Evolutionary conservation across 495 filamentous ascomycete species (phyloP), one percentile per base, ranked within the genome.

Genomic region (Tricharina praecox): DNA sequence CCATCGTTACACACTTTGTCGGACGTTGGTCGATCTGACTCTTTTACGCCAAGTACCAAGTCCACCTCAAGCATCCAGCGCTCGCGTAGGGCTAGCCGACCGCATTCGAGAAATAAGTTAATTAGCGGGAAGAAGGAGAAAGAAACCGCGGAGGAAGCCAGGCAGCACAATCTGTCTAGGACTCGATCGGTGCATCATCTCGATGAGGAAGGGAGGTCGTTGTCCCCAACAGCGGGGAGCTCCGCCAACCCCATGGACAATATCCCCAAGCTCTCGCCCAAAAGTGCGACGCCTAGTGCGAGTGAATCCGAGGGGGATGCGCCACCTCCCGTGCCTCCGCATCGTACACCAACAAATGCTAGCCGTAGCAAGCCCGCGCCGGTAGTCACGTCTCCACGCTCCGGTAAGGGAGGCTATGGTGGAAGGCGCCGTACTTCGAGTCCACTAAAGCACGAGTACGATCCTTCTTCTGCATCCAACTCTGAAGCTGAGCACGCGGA

Each of bases 371-470:
- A 71, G 70, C 32, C 62, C 66, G 26, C 74, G 73, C 26, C 66
- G 73, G 3, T 66, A 74, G 46, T 70, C 65, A 39, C 63, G 58
- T 47, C 15, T 35, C 36, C 13, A 43, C 54, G 50, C 24, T n/a
- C n/a, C n/a, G n/a, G n/a, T n/a, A n/a, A n/a, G n/a, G n/a, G n/a
- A n/a, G 56, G 51, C 5, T 25, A 51, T 23, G 49, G 38, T 25
- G 49, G 47, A 37, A 47, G 51, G n/a, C 55, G 88, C 23, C 74
- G 84, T 4, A 81, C 78, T 21, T 96, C 92, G 3, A 96, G 92
- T 7, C 92, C 92, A 7, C 69, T 99, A 48, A 99, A 99, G 64
- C 90, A 95, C 56, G 86, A 99, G 66, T 99, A 94, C 56, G 82
- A 85, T 53, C 92, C 92, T 2, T 96, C 90, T 0, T 87, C 84